phyloP scores from a whole-genome alignment of 805 yeast genomes.

The Schwanniomyces polymorphus region DNA sequence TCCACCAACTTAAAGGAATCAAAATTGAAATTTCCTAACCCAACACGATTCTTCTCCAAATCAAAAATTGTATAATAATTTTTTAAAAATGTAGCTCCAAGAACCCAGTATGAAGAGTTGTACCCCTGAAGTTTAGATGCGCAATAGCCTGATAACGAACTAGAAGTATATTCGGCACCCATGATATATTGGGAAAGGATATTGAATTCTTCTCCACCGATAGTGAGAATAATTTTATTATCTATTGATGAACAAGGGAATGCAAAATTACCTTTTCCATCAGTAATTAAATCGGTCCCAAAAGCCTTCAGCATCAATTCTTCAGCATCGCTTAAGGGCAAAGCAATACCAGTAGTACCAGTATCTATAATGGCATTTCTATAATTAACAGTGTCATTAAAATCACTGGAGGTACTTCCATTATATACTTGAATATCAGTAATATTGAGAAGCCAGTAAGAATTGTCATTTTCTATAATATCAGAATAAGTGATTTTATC shows the following conservation, averaged over 20 bases:
- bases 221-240: conserved; percentile 33
- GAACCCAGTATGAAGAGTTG: conserved; percentile 49
- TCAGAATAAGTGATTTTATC: conserved; percentile 24
- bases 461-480: conserved; percentile 28
- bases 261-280: conserved; percentile 59
- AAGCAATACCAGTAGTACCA: conserved; percentile 63
- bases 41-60: conserved; percentile 47
- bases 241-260: conserved; percentile 53
- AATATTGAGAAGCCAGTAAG: conserved; percentile 55
- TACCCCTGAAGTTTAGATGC: conserved; percentile 65
- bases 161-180: conserved; percentile 45
- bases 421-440: conserved; percentile 36
- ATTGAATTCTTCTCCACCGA: conserved; percentile 48
- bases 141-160: conserved; percentile 49
- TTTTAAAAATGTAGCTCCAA: conserved; percentile 63
- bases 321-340: conserved; percentile 56
- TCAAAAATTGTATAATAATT: conserved; percentile 60
- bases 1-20: background rate
- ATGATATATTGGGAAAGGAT: conserved; percentile 45
- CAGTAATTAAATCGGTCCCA: conserved; percentile 50
- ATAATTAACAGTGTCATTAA: conserved; percentile 16
- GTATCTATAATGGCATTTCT: conserved; percentile 58
- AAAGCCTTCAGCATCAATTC: conserved; percentile 45
- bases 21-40: conserved; percentile 38
- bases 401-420: conserved; percentile 9